Evolutionary conservation across 106 monocot species (phyloP).

Genomic region (Xerophyta viscosa): DNA sequence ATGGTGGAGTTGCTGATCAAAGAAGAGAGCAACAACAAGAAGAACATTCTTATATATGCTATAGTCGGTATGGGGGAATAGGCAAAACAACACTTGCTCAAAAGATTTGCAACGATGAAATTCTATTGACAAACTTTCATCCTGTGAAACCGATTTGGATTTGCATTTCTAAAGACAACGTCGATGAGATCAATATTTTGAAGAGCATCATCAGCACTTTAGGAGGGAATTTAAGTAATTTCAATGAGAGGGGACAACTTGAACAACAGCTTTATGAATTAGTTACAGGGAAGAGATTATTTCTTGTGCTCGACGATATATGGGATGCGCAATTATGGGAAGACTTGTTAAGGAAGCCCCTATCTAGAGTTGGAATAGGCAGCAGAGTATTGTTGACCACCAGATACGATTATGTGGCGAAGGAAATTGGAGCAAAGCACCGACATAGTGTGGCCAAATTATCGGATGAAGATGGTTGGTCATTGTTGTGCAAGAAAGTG

Average conservation of each 20-base stretch:
- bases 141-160: conserved; percentile 9
- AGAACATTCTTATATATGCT: conserved; percentile 7
- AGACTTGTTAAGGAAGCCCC: conserved; percentile 22
- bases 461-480: conserved; percentile 14
- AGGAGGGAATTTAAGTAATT: conserved; percentile 11
- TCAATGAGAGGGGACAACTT: conserved; percentile 8
- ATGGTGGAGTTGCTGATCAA: conserved; percentile 28
- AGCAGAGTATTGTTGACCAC: conserved; percentile 30
- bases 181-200: conserved; percentile 17
- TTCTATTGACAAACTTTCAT: conserved; percentile 1
- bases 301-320: conserved; percentile 44
- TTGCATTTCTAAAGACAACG: conserved; percentile 15
- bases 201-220: conserved; percentile 7
- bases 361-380: conserved; percentile 5
- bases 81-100: conserved; percentile 42
- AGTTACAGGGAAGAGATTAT: conserved; percentile 15
- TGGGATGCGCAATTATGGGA: conserved; percentile 32
- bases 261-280: conserved; percentile 1
- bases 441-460: conserved; percentile 18
- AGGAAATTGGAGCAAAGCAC: conserved; percentile 17
- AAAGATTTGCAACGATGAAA: conserved; percentile 14
- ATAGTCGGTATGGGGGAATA: conserved; percentile 32
- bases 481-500: conserved; percentile 1
- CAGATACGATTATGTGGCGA: conserved; percentile 20
- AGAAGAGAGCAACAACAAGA: background rate